phyloP scores from a whole-genome alignment of 371 early-diverging fungal species.

The Entomophthora muscae region DNA sequence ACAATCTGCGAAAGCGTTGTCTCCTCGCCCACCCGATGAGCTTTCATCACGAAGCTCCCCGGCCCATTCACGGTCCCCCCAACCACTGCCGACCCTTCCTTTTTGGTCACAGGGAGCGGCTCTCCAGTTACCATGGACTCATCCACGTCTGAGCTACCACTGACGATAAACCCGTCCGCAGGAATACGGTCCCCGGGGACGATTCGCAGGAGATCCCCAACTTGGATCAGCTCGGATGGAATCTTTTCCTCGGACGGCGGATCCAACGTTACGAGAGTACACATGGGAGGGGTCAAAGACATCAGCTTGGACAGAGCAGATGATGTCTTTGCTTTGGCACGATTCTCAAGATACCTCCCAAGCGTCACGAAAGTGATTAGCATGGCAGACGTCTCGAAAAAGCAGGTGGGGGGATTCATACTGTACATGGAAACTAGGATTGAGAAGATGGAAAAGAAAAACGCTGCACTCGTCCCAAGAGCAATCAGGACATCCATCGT shows the following conservation, averaged over 20 bases:
- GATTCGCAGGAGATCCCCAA: conserved; percentile 65
- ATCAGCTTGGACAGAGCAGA: conserved; percentile 75
- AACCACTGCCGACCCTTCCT: conserved; percentile 44
- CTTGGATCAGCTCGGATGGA: conserved; percentile 69
- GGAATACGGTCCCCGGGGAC: conserved; percentile 86
- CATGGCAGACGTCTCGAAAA: conserved; percentile 86
- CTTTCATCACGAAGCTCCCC: conserved; percentile 47
- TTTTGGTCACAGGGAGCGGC: conserved; percentile 70
- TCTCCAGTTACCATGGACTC: conserved; percentile 99
- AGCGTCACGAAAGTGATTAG: conserved; percentile 77
- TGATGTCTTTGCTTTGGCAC: conserved; percentile 85
- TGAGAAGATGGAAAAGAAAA: conserved; percentile 42
- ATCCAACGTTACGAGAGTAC: conserved; percentile 36
- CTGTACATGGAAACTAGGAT: too few relatives aligned
- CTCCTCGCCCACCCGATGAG: conserved; percentile 60
- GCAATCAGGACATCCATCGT: conserved; percentile 94
- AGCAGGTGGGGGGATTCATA: conserved; percentile 70
- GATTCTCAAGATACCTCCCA: conserved; percentile 81
- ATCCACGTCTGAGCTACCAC: conserved; percentile 74
- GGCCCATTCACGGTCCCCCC: conserved; percentile 88
- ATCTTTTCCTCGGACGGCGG: conserved; percentile 39
- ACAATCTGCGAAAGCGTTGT: conserved; percentile 74
- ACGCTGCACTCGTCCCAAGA: conserved; percentile 72
- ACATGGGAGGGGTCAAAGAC: conserved; percentile 62
- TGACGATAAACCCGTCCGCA: conserved; percentile 76